Evolutionary conservation across 805 yeast species (phyloP).

Genomic region (Isabelozyma rhagii): DNA sequence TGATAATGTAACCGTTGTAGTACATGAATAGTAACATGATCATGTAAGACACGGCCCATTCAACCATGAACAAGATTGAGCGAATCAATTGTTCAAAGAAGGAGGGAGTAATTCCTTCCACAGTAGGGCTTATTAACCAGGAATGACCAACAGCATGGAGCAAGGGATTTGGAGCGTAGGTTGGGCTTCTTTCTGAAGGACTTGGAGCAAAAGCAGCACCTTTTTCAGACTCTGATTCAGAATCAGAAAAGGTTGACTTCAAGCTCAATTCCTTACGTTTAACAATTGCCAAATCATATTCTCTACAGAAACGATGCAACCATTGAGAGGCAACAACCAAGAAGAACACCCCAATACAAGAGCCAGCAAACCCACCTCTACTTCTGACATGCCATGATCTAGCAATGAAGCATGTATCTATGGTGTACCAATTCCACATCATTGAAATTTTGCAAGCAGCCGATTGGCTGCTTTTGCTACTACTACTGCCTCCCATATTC

Average conservation of each 20-base stretch:
- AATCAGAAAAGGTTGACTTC: neutral
- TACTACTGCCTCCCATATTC: conserved; percentile 10
- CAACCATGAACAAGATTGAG: conserved; percentile 48
- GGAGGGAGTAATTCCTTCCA: conserved; percentile 31
- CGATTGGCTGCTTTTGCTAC: neutral
- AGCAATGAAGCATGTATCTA: conserved; percentile 63
- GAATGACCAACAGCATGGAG: conserved; percentile 26
- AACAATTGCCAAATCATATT: conserved; percentile 42
- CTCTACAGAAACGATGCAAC: conserved; percentile 53
- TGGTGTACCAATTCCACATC: conserved; percentile 75
- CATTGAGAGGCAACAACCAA: conserved; percentile 57
- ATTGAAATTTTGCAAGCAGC: conserved; percentile 39
- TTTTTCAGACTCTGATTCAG: neutral
- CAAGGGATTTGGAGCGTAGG: conserved; percentile 12
- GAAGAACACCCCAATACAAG: conserved; percentile 65
- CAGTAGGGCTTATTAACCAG: conserved; percentile 22
- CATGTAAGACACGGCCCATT: conserved; percentile 63
- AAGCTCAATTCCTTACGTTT: neutral
- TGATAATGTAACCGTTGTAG: conserved; percentile 66
- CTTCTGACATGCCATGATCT: conserved; percentile 60
- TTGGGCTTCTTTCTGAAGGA: neutral
- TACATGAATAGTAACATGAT: conserved; percentile 75
- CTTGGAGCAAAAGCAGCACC: neutral
- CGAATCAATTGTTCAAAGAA: conserved; percentile 51
- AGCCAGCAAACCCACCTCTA: conserved; percentile 65